These are phyloP conservation scores for Pseudogymnoascus verrucosus DNA, from an alignment of 2,329 filamentous ascomycete genomes.

Conservation along the genomic window DNA sequence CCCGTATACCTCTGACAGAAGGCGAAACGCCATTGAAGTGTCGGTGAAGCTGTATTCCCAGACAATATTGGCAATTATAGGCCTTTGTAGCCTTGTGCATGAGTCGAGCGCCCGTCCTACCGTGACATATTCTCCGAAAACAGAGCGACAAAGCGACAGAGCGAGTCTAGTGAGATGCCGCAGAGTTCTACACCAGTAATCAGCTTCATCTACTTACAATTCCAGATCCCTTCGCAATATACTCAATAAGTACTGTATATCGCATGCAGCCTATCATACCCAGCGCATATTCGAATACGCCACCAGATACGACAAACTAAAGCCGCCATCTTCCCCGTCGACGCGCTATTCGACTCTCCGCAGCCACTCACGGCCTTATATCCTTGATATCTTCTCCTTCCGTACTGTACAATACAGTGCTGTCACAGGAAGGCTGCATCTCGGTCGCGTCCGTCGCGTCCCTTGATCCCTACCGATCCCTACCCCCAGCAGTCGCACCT, in stretches of 20 bases:
- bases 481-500: neutral
- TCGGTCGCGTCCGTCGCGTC: neutral
- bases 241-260: neutral
- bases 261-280: neutral
- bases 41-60: neutral
- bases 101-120: neutral
- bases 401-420: neutral
- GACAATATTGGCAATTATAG: neutral
- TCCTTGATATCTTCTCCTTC: neutral
- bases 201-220: neutral
- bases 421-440: conserved; percentile 1
- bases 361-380: neutral
- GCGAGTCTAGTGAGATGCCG: neutral
- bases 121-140: neutral
- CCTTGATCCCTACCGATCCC: neutral
- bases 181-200: neutral
- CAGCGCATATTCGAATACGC: neutral
- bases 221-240: neutral
- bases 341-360: neutral
- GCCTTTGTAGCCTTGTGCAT: neutral
- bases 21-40: neutral
- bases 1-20: neutral
- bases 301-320: neutral
- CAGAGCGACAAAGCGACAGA: neutral
- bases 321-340: neutral